Percentiles rank a stretch among this genome's conserved stretches.
Evolutionary conservation across 176 grass and related monocot species (phyloP).

Genomic region (Aegilops tauschii): DNA sequence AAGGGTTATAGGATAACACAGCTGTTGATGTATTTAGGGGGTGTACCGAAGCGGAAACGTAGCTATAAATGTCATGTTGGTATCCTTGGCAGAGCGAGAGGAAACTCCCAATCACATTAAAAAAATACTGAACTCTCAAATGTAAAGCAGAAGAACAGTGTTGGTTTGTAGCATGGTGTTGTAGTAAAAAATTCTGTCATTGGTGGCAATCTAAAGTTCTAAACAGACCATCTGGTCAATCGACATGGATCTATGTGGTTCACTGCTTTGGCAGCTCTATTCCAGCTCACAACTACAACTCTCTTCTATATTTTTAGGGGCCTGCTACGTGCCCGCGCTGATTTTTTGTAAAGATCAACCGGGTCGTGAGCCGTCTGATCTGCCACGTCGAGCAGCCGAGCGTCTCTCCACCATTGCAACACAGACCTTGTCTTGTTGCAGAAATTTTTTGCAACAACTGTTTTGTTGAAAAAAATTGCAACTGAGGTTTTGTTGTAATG

Average conservation of each 20-base stretch:
- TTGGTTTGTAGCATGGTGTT: neutral
- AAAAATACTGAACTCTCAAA: neutral
- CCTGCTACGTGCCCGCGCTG: too few species aligned
- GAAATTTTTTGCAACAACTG: too few species aligned
- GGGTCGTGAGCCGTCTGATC: too few species aligned
- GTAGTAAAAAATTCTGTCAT: neutral
- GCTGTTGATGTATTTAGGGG: too few species aligned
- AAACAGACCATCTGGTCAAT: neutral
- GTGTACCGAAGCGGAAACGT: too few species aligned
- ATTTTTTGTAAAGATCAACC: too few species aligned
- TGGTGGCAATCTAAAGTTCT: neutral
- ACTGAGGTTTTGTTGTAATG: too few species aligned
- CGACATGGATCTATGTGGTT: neutral
- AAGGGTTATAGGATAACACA: too few species aligned
- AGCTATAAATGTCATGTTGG: neutral
- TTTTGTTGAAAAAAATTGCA: too few species aligned
- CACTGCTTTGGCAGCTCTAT: neutral
- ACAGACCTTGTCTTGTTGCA: too few species aligned
- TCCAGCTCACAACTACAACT: neutral
- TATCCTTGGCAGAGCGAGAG: neutral
- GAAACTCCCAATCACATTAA: neutral
- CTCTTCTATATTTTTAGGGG: neutral
- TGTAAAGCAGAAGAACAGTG: neutral
- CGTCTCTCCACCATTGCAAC: too few species aligned
- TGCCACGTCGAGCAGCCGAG: too few species aligned